Conservation (phyloP, 2,329 filamentous ascomycete genomes). For the Fusarium sarcochroum region DNA sequence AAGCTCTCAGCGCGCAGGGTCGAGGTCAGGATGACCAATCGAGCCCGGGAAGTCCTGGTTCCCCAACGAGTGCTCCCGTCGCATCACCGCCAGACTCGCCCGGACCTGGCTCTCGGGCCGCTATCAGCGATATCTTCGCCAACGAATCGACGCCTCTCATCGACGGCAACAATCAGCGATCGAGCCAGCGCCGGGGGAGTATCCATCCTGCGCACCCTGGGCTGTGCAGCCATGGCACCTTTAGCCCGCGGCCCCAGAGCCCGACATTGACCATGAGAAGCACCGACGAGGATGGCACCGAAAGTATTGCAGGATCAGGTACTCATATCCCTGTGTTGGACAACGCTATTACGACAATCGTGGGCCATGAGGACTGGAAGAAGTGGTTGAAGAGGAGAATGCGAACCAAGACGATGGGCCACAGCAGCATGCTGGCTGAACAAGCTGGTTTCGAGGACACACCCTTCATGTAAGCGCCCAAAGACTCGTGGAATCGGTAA, state of each 20-base stretch:
- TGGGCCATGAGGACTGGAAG: constrained; percentile 62
- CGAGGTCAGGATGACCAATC: constrained; percentile 33
- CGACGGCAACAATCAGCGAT: constrained; percentile 44
- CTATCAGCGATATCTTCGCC: constrained; percentile 40
- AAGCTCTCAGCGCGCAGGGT: constrained; percentile 57
- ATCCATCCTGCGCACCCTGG: constrained; percentile 59
- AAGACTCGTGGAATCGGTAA: neutral
- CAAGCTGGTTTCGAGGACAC: constrained; percentile 81
- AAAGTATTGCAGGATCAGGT: constrained; percentile 51
- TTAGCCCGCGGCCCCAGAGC: constrained; percentile 76
- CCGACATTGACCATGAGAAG: constrained; percentile 56
- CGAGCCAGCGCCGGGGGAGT: constrained; percentile 37
- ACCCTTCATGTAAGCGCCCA: constrained; percentile 75
- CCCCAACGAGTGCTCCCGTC: constrained; percentile 32
- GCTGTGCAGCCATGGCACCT: constrained; percentile 79
- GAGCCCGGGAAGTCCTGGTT: constrained; percentile 4
- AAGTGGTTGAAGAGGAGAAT: constrained; percentile 66
- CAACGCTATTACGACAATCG: constrained; percentile 55
- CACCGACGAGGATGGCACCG: constrained; percentile 51
- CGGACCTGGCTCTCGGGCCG: constrained; percentile 42
- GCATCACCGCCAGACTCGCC: constrained; percentile 44
- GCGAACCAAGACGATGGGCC: constrained; percentile 77
- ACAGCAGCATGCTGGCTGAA: constrained; percentile 79
- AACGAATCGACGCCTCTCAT: constrained; percentile 69
- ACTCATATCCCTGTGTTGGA: constrained; percentile 57